A percentile compares a stretch with the other conserved stretches of the same genome.
phyloP scores from a whole-genome alignment of 2,329 filamentous ascomycete genomes.

The Pyricularia pennisetigena region DNA sequence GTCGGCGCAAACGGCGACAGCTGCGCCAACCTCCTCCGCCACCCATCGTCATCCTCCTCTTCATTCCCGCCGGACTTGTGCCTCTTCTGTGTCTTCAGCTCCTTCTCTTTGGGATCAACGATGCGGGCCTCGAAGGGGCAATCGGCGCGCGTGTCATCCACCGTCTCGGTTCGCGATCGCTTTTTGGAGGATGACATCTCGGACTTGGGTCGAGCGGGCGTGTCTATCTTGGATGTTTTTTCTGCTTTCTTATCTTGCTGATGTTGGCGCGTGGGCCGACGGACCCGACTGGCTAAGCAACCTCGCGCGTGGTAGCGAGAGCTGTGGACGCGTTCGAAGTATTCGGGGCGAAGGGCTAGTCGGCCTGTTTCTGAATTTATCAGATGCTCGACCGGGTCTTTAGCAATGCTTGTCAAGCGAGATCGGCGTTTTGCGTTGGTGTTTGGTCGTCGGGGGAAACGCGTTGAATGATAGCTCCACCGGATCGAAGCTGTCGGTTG shows the following conservation, averaged over 20 bases:
- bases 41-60: conserved; percentile 28
- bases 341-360: not conserved
- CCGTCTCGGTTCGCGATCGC: conserved; percentile 35
- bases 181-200: conserved; percentile 34
- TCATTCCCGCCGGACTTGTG: conserved; percentile 31
- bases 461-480: not conserved
- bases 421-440: not conserved
- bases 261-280: not conserved
- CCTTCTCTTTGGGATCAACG: conserved; percentile 36
- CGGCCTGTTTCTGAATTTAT: not conserved
- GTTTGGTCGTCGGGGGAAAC: not conserved
- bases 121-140: conserved; percentile 41
- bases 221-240: not conserved
- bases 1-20: conserved; percentile 42
- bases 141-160: conserved; percentile 43
- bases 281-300: not conserved
- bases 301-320: not conserved
- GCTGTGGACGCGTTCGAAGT: no score
- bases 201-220: not conserved
- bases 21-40: conserved; percentile 34
- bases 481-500: not conserved
- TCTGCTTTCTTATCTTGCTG: no score
- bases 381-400: not conserved
- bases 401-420: not conserved
- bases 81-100: conserved; percentile 32